Percentiles rank a stretch among this genome's conserved stretches.
phyloP scores from a whole-genome alignment of 1,284 basidiomycete genomes.

The Leccinum solheimii region DNA sequence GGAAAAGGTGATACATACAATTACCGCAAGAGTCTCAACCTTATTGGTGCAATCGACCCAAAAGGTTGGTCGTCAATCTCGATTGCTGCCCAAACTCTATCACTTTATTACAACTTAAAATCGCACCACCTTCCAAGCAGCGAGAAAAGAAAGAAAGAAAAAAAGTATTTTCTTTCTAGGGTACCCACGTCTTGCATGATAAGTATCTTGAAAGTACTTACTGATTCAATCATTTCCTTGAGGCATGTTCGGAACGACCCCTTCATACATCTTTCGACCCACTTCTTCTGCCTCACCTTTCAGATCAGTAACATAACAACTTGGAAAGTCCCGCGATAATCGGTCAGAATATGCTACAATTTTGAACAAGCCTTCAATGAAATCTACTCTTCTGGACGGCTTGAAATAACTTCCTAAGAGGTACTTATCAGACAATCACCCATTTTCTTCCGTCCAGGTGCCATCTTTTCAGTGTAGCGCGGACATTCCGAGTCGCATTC shows the following conservation, averaged over 20 bases:
- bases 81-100: conserved; percentile 39
- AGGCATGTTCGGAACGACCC: conserved; percentile 22
- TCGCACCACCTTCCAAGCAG: conserved; percentile 13
- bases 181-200: conserved; percentile 1
- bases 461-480: not conserved
- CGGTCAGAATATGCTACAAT: conserved; percentile 4
- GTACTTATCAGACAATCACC: not conserved
- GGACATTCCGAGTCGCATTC: not conserved
- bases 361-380: not conserved
- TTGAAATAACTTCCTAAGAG: conserved; percentile 3
- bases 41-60: conserved; percentile 40
- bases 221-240: not conserved
- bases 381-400: conserved; percentile 3
- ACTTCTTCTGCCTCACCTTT: conserved; percentile 20
- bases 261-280: conserved; percentile 12
- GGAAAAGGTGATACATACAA: conserved; percentile 24
- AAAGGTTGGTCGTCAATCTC: conserved; percentile 42
- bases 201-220: not conserved
- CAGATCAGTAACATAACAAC: conserved; percentile 18
- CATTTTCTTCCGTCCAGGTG: not conserved
- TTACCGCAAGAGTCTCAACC: conserved; percentile 34
- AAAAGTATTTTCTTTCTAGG: not conserved
- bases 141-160: conserved; percentile 1
- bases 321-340: conserved; percentile 34
- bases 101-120: conserved; percentile 43